Evolutionary conservation across 345 rosid genomes (phyloP).

Genomic region (Brassica cretica): DNA sequence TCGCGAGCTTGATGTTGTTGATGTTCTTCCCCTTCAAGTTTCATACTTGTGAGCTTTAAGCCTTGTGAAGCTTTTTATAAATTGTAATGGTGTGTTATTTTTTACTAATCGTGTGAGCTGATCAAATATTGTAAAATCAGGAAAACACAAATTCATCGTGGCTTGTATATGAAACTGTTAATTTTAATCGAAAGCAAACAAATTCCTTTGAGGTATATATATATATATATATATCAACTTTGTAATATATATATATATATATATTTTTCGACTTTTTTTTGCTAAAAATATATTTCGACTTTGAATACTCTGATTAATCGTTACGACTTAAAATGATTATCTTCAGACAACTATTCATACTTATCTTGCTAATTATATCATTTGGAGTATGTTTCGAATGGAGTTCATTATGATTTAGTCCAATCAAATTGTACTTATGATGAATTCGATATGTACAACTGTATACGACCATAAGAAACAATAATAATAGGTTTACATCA

Average conservation of each 20-base stretch:
- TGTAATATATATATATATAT: neutral
- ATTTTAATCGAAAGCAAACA: neutral
- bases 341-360: neutral
- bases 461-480: neutral
- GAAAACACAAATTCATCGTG: neutral
- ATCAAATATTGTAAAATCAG: neutral
- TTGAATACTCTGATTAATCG: neutral
- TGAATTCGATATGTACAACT: neutral
- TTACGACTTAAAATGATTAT: neutral
- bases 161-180: neutral
- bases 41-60: neutral
- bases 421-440: neutral
- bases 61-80: neutral
- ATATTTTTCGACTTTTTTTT: no score
- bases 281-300: neutral
- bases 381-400: neutral
- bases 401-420: neutral
- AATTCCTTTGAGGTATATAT: neutral
- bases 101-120: neutral
- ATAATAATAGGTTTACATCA: neutral
- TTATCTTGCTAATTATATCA: neutral
- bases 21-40: constrained; percentile 2
- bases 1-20: constrained; percentile 6
- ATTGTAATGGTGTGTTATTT: neutral
- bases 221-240: neutral